A percentile compares a stretch with the other conserved stretches of the same genome.
Conservation (phyloP, 192 early-diverging fungal species). For the Oehlia diaphana region DNA sequence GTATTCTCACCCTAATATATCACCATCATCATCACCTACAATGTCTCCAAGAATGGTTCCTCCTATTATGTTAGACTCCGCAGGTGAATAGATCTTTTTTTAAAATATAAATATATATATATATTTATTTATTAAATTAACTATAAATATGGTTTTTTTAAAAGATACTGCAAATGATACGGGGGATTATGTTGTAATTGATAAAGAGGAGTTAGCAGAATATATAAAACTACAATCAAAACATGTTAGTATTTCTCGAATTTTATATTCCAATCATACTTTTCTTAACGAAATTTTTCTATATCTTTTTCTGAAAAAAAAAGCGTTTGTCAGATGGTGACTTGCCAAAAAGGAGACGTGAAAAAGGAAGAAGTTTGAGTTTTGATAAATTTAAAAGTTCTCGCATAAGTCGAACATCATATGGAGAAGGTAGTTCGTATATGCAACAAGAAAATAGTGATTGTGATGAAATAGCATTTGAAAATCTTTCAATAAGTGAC, state of each 20-base stretch:
- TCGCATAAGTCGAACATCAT: neutral
- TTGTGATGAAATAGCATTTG: neutral
- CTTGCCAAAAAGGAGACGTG: neutral
- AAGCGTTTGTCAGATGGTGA: neutral
- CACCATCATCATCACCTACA: neutral
- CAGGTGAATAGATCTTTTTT: neutral
- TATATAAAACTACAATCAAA: neutral
- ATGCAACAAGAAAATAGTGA: neutral
- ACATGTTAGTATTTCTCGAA: neutral
- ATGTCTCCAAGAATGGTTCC: neutral
- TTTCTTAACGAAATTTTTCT: neutral
- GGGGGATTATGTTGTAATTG: neutral
- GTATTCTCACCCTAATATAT: neutral
- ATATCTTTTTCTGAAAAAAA: neutral
- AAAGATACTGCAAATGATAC: neutral
- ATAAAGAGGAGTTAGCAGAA: neutral
- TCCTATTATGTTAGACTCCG: neutral
- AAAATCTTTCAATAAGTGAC: conserved; percentile 2
- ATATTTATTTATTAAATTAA: neutral
- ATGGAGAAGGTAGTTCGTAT: neutral
- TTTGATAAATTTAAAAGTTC: neutral
- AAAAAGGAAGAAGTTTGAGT: neutral
- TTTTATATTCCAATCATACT: neutral
- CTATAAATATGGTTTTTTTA: neutral
- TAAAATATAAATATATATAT: too few relatives aligned